Conservation (phyloP, 73 alveolate species). For the Effrenium voratum region DNA sequence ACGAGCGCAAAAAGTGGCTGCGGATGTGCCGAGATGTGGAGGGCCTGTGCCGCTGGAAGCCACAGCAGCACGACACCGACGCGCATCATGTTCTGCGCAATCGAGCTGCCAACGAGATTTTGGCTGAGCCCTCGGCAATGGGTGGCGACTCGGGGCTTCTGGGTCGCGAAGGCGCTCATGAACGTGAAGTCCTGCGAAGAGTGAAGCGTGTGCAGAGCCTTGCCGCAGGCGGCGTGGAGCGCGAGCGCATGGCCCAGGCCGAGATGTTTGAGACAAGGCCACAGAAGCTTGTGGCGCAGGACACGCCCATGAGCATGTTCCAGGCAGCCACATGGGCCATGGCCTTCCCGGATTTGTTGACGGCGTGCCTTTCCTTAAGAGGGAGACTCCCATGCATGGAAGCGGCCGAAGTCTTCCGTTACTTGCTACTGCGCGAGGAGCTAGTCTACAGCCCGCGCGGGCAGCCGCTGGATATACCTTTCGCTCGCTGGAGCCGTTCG, state of each 20-base stretch:
- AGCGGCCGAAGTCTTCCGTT: not conserved
- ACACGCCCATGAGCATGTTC: not conserved
- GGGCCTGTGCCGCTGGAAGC: not conserved
- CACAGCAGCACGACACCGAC: not conserved
- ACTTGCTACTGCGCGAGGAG: constrained; percentile 25
- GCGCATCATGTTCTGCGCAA: not conserved
- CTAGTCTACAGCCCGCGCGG: not conserved
- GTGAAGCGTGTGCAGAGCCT: not conserved
- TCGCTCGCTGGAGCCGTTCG: not conserved
- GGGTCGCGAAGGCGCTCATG: not conserved
- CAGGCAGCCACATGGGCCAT: constrained; percentile 12
- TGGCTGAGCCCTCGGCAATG: too few relatives aligned
- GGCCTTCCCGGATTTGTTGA: constrained; percentile 19
- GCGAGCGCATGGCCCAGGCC: not conserved
- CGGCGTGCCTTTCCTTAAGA: constrained; percentile 5
- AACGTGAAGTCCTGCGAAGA: not conserved
- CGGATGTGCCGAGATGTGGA: not conserved
- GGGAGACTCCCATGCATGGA: too few relatives aligned
- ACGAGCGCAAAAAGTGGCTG: not conserved
- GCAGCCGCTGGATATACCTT: not conserved
- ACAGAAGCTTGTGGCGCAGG: not conserved
- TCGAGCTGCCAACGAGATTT: not conserved
- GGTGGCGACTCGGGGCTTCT: not conserved
- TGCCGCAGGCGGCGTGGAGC: not conserved
- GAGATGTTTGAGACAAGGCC: not conserved